Conservation (phyloP, 2,329 filamentous ascomycete genomes). For the Onygenales sp. region DNA sequence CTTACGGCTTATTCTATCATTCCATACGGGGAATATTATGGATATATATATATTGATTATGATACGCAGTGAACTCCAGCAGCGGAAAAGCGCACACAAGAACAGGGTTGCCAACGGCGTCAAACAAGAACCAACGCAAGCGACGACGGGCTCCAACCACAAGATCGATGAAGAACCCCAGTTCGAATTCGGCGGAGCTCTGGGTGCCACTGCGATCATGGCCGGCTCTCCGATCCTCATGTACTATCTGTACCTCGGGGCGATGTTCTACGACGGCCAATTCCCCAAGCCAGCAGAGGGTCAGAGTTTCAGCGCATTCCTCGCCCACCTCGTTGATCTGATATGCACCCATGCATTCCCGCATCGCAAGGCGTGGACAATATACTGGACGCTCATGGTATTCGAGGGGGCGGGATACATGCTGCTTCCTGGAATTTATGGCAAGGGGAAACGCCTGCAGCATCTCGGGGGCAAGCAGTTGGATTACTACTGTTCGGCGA, state of each 20-base stretch:
- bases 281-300: conserved; percentile 59
- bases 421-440: conserved; percentile 74
- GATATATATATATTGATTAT: neutral
- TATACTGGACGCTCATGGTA: conserved; percentile 90
- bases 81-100: neutral
- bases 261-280: conserved; percentile 80
- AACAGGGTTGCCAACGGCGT: neutral
- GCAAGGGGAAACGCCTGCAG: conserved; percentile 76
- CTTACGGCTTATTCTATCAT: too few relatives aligned
- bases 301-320: conserved; percentile 64
- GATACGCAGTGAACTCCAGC: neutral
- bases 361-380: conserved; percentile 69
- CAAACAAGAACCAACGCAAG: neutral
- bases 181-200: conserved; percentile 83
- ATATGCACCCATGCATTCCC: conserved; percentile 81
- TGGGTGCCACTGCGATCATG: conserved; percentile 78
- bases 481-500: conserved; percentile 86
- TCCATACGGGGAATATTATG: too few relatives aligned
- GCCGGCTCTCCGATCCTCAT: conserved; percentile 81
- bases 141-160: neutral
- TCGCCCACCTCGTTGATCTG: conserved; percentile 57
- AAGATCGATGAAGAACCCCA: conserved; percentile 4
- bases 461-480: conserved; percentile 78
- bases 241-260: conserved; percentile 99
- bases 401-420: conserved; percentile 77